These are phyloP conservation scores for Cryptosporidium meleagridis DNA, from an alignment of 169 alveolate genomes.

Conservation along the genomic window DNA sequence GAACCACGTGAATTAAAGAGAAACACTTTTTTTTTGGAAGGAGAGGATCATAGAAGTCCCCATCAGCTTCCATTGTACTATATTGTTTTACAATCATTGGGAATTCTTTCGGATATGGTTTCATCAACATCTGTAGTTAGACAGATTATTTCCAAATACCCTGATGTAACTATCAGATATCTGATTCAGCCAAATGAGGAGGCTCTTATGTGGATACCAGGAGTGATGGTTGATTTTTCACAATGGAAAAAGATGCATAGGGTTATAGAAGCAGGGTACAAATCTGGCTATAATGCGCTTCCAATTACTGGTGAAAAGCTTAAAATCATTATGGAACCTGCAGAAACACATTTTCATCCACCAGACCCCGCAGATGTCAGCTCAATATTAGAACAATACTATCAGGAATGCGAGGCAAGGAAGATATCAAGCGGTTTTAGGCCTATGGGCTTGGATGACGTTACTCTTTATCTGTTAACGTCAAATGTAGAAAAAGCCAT, in stretches of 20 bases:
- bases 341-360: constrained; percentile 61
- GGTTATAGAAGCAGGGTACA: constrained; percentile 69
- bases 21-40: constrained; percentile 33
- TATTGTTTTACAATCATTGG: constrained; percentile 59
- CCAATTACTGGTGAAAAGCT: constrained; percentile 62
- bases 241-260: constrained; percentile 70
- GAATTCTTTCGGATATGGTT: constrained; percentile 59
- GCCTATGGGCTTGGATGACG: constrained; percentile 74
- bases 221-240: constrained; percentile 65
- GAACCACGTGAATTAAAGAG: constrained; percentile 54
- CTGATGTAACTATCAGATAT: constrained; percentile 71
- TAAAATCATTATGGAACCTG: constrained; percentile 59
- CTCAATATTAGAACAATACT: constrained; percentile 55
- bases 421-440: constrained; percentile 64
- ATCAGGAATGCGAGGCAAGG: constrained; percentile 71
- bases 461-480: constrained; percentile 37
- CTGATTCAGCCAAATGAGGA: constrained; percentile 69
- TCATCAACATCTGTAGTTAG: constrained; percentile 68
- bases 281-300: constrained; percentile 52
- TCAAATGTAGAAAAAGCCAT: constrained; percentile 71
- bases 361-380: constrained; percentile 71
- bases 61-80: constrained; percentile 55
- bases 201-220: constrained; percentile 74
- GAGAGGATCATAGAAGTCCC: constrained; percentile 61
- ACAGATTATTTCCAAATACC: constrained; percentile 64